Conservation (phyloP, 768 basidiomycete genomes). For the Leccinum pellstonianum region DNA sequence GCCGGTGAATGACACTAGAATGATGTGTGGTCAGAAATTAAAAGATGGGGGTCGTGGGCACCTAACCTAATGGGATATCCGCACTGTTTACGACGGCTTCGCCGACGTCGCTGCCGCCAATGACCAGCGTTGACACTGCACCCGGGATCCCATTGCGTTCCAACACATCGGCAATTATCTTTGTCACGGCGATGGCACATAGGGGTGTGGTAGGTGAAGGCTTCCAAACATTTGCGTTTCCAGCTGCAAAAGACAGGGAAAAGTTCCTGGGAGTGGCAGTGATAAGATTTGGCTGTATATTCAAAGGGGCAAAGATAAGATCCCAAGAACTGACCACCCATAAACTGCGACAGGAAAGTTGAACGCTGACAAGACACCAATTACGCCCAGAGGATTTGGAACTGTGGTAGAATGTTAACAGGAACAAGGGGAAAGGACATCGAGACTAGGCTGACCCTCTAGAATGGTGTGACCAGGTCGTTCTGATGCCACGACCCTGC, state of each 20-base stretch:
- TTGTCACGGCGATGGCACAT: slow-evolving; percentile 88
- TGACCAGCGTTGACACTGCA: slow-evolving; percentile 78
- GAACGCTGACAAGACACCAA: slow-evolving; percentile 85
- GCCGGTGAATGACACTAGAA: slow-evolving; percentile 89
- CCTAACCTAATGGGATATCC: slow-evolving; percentile 75
- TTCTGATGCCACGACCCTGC: slow-evolving; percentile 83
- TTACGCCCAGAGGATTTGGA: slow-evolving; percentile 81
- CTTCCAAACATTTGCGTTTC: slow-evolving; percentile 95
- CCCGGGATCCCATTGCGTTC: slow-evolving; percentile 83
- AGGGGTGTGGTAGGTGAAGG: slow-evolving; percentile 87
- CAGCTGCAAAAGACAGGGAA: slow-evolving; percentile 81
- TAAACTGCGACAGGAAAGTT: slow-evolving; percentile 96
- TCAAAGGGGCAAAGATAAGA: slow-evolving; percentile 2
- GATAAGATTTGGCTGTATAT: slow-evolving; percentile 10
- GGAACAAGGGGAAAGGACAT: not conserved
- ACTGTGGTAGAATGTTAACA: slow-evolving; percentile 46
- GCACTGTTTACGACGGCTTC: slow-evolving; percentile 71
- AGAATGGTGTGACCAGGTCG: slow-evolving; percentile 88
- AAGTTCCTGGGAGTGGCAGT: slow-evolving; percentile 65
- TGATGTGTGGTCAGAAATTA: slow-evolving; percentile 3
- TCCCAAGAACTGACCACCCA: slow-evolving; percentile 61
- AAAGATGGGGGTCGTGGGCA: not conserved
- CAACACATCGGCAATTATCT: slow-evolving; percentile 77
- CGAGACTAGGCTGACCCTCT: slow-evolving; percentile 54
- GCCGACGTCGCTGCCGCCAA: slow-evolving; percentile 80